Evolutionary conservation across 305 asterid genomes (phyloP).

Genomic region (Coffea humblotiana): DNA sequence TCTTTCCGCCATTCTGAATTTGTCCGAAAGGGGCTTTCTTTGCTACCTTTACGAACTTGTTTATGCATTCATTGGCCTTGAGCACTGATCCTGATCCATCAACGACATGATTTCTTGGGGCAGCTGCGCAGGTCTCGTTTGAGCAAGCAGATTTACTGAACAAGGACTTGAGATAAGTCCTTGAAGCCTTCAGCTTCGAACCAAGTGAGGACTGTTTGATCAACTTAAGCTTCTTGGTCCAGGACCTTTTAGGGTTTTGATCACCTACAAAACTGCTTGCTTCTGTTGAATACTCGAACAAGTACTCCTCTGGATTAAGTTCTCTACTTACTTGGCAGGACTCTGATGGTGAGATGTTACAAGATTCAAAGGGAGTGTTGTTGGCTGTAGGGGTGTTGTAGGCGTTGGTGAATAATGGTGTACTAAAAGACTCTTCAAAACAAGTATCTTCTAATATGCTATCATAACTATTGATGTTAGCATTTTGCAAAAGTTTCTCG

Average conservation of each 20-base stretch:
- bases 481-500: conserved; percentile 49
- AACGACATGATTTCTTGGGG: conserved; percentile 14
- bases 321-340: conserved; percentile 77
- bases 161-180: conserved; percentile 61
- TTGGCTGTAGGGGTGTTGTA: conserved; percentile 31
- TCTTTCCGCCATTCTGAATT: conserved; percentile 32
- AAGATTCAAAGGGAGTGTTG: conserved; percentile 71
- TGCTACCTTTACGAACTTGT: conserved; percentile 14
- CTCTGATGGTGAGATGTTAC: conserved; percentile 58
- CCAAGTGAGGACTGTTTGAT: conserved; percentile 44
- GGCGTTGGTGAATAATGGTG: conserved; percentile 57
- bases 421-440: conserved; percentile 43
- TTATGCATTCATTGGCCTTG: conserved; percentile 21
- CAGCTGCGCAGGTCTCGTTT: conserved; percentile 31
- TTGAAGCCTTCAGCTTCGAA: conserved; percentile 54
- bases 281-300: conserved; percentile 30
- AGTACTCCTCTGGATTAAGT: conserved; percentile 43
- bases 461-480: background rate
- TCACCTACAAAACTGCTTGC: conserved; percentile 2
- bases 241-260: conserved; percentile 33
- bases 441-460: background rate
- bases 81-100: conserved; percentile 26
- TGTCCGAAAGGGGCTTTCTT: conserved; percentile 50
- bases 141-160: conserved; percentile 64
- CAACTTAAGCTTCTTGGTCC: conserved; percentile 47